phyloP scores from a whole-genome alignment of 2,329 filamentous ascomycete genomes.

The Cladosporium sp. region DNA sequence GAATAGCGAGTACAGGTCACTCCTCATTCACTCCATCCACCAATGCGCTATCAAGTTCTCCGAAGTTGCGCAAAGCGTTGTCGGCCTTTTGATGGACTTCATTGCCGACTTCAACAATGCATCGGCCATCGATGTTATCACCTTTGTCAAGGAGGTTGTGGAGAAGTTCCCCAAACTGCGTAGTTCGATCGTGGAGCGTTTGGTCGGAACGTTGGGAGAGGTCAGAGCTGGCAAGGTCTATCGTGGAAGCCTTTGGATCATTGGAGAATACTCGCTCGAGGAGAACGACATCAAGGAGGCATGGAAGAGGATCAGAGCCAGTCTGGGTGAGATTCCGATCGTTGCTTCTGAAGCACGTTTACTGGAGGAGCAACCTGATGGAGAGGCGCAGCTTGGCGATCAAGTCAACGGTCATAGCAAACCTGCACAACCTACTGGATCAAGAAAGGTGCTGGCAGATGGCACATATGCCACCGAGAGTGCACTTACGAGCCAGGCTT shows the following conservation, averaged over 20 bases:
- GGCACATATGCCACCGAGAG: slow-evolving; percentile 97
- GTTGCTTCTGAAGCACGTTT: slow-evolving; percentile 90
- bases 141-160: slow-evolving; percentile 97
- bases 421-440: slow-evolving; percentile 70
- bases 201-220: slow-evolving; percentile 86
- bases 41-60: slow-evolving; percentile 99
- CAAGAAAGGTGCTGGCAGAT: slow-evolving; percentile 87
- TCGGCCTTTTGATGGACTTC: slow-evolving; percentile 97
- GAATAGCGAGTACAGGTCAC: slow-evolving; percentile 89
- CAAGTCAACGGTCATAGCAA: slow-evolving; percentile 80
- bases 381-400: slow-evolving; percentile 55
- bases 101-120: slow-evolving; percentile 97
- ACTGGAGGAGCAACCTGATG: slow-evolving; percentile 74
- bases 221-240: slow-evolving; percentile 97
- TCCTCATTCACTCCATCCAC: slow-evolving; percentile 95
- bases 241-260: slow-evolving; percentile 92
- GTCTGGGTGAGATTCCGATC: slow-evolving; percentile 94
- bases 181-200: slow-evolving; percentile 77
- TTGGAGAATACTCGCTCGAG: slow-evolving; percentile 94
- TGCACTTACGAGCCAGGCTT: slow-evolving; percentile 87
- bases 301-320: slow-evolving; percentile 92
- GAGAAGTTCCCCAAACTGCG: slow-evolving; percentile 94
- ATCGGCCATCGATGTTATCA: slow-evolving; percentile 94
- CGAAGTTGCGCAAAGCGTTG: slow-evolving; percentile 92
- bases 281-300: slow-evolving; percentile 92